phyloP scores from a whole-genome alignment of 2,329 filamentous ascomycete species.

The Colletotrichum caudatum region DNA sequence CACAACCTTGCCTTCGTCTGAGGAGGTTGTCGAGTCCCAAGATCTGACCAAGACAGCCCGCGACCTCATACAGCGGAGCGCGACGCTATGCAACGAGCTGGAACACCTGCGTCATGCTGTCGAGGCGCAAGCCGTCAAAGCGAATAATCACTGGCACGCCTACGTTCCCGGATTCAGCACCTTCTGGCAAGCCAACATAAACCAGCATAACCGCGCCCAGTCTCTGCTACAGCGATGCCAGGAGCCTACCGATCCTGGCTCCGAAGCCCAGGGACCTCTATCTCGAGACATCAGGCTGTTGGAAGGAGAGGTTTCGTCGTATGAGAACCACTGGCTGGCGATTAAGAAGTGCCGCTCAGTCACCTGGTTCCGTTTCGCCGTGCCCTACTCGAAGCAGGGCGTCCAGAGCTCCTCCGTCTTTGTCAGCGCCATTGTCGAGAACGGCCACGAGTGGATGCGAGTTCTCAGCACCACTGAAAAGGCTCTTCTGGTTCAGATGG shows the following conservation, averaged over 20 bases:
- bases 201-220: conserved; percentile 21
- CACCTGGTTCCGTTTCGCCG: conserved; percentile 31
- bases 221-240: conserved; percentile 21
- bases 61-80: conserved; percentile 16
- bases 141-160: conserved; percentile 35
- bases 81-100: conserved; percentile 22
- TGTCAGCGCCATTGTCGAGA: conserved; percentile 46
- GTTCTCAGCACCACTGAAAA: conserved; percentile 49
- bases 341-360: conserved; percentile 35
- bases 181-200: conserved; percentile 25
- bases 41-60: conserved; percentile 12
- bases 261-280: conserved; percentile 16
- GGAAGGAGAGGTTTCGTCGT: conserved; percentile 26
- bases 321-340: conserved; percentile 33
- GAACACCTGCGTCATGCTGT: conserved; percentile 20
- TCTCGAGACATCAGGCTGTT: conserved; percentile 29
- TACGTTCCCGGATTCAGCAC: conserved; percentile 36
- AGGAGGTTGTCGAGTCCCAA: background rate
- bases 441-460: conserved; percentile 53
- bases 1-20: background rate
- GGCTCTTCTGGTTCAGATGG: conserved; percentile 54
- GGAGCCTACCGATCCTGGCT: conserved; percentile 1
- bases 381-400: conserved; percentile 14
- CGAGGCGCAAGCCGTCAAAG: conserved; percentile 8
- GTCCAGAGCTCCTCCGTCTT: conserved; percentile 21